Percentiles rank a stretch among this genome's conserved stretches.
Evolutionary conservation across 176 grass and related monocot species (phyloP).

Genomic region (Ampelocalamus luodianensis): DNA sequence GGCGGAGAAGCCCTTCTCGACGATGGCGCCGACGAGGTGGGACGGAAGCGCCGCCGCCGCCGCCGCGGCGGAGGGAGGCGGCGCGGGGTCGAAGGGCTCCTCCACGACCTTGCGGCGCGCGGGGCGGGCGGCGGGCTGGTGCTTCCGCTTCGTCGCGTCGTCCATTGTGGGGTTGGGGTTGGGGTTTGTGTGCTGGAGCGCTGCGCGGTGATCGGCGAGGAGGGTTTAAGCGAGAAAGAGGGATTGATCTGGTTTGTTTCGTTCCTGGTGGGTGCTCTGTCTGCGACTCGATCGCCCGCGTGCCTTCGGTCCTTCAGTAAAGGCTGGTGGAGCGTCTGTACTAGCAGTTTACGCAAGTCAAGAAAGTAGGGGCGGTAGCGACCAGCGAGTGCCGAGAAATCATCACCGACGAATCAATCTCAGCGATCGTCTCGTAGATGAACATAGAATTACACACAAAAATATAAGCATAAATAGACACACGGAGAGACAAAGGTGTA

Average conservation of each 20-base stretch:
- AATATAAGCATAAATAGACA: no score
- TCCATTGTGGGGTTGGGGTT: constrained; percentile 30
- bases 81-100: constrained; percentile 42
- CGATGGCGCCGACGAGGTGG: constrained; percentile 71
- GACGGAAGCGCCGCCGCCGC: constrained; percentile 46
- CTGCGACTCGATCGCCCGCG: no score
- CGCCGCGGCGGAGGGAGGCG: not conserved
- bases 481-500: no score
- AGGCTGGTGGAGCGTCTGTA: no score
- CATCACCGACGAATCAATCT: no score
- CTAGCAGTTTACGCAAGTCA: no score
- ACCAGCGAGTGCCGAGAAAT: no score
- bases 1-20: constrained; percentile 89
- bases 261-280: no score
- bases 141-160: constrained; percentile 37
- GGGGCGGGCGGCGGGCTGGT: constrained; percentile 27
- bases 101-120: constrained; percentile 52
- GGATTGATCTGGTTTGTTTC: not conserved
- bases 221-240: constrained; percentile 28
- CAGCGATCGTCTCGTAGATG: no score
- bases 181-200: not conserved
- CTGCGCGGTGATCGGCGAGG: not conserved
- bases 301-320: no score
- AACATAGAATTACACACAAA: no score
- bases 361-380: no score